phyloP scores from a whole-genome alignment of 805 yeast species.

The Kluyveromyces dobzhanskii region DNA sequence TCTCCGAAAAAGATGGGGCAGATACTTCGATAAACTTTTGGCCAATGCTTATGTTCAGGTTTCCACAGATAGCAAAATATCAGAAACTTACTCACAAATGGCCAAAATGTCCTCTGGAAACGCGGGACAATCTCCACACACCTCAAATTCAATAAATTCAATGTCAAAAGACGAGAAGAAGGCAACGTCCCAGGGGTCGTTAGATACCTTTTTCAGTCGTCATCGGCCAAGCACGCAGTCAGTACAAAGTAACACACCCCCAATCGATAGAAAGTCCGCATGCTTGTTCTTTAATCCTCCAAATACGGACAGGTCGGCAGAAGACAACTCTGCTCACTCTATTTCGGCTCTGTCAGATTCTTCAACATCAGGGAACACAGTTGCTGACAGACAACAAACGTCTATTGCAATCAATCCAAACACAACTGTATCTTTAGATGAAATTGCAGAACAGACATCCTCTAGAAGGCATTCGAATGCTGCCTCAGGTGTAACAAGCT shows the following conservation, averaged over 20 bases:
- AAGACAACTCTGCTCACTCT: background rate
- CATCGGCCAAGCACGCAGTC: background rate
- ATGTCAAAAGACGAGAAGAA: conserved; percentile 1
- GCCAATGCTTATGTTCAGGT: conserved; percentile 60
- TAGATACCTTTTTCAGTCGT: conserved; percentile 9
- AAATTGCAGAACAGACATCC: background rate
- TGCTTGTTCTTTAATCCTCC: background rate
- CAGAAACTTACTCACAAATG: background rate
- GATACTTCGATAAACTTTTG: conserved; percentile 52
- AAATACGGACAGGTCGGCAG: background rate
- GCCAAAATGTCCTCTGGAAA: background rate
- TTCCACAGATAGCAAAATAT: conserved; percentile 23
- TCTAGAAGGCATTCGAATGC: conserved; percentile 4
- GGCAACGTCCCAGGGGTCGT: conserved; percentile 10
- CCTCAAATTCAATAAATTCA: conserved; percentile 6
- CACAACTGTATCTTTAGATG: background rate
- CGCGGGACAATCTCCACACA: conserved; percentile 7
- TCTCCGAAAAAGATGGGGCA: conserved; percentile 70
- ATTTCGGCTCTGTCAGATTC: background rate
- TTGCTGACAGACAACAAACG: background rate
- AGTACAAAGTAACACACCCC: background rate
- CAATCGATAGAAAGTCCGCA: conserved; percentile 6
- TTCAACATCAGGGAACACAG: background rate
- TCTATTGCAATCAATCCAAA: background rate
- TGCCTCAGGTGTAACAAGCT: conserved; percentile 22